A percentile compares a stretch with the other conserved stretches of the same genome.
phyloP scores from a whole-genome alignment of 176 grass and related monocot species.

The Juncus inflexus region DNA sequence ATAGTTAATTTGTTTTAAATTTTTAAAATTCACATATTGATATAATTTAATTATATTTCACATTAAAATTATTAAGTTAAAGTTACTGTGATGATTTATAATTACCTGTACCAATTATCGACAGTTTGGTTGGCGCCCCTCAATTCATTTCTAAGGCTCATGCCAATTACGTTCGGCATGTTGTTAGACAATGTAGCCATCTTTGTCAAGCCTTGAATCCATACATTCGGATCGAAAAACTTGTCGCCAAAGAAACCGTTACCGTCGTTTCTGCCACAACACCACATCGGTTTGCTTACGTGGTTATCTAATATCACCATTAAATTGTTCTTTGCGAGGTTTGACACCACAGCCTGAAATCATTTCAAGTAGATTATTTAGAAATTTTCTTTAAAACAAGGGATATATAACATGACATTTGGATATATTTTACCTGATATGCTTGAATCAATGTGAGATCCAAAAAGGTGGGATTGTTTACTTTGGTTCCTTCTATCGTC shows the following conservation, averaged over 20 bases:
- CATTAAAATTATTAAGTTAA: background rate
- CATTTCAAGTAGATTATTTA: background rate
- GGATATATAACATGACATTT: too few species aligned
- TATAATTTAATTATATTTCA: too few species aligned
- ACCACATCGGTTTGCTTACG: constrained; percentile 83
- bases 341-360: constrained; percentile 55
- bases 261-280: constrained; percentile 57
- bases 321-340: constrained; percentile 49
- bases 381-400: too few species aligned
- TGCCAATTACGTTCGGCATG: constrained; percentile 55
- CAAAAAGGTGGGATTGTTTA: constrained; percentile 55
- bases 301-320: constrained; percentile 98
- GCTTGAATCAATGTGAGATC: constrained; percentile 76
- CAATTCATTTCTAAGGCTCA: constrained; percentile 95
- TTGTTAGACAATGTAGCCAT: constrained; percentile 62
- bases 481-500: constrained; percentile 38
- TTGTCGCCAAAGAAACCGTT: constrained; percentile 90
- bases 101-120: constrained; percentile 81
- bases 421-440: constrained; percentile 45
- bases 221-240: constrained; percentile 62
- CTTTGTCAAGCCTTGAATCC: constrained; percentile 53
- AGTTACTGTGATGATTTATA: background rate
- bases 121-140: constrained; percentile 57
- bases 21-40: too few species aligned
- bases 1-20: constrained; percentile 5